Evolutionary conservation across 2,329 filamentous ascomycete species (phyloP).

Genomic region (Bertia moriformis): DNA sequence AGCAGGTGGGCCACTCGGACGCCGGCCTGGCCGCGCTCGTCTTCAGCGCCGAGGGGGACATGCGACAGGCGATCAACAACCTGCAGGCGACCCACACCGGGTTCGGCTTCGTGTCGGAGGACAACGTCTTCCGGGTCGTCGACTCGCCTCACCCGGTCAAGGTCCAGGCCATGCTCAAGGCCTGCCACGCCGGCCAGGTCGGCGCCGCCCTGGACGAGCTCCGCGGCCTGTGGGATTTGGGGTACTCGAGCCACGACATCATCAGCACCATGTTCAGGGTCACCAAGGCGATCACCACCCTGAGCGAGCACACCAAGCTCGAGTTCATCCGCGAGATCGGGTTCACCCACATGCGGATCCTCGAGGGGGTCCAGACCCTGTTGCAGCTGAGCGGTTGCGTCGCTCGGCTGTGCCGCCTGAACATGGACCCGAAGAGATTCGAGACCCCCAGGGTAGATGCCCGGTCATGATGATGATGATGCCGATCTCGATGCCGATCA

Average conservation of each 20-base stretch:
- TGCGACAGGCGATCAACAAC: conserved; percentile 98
- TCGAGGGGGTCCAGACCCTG: conserved; percentile 93
- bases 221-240: conserved; percentile 83
- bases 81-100: conserved; percentile 84
- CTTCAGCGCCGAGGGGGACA: conserved; percentile 93
- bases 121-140: conserved; percentile 96
- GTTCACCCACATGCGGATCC: conserved; percentile 96
- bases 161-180: conserved; percentile 96
- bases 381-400: conserved; percentile 88
- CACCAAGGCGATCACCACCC: conserved; percentile 81
- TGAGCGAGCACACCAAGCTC: conserved; percentile 88
- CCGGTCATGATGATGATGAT: conserved; percentile 15
- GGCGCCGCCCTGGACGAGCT: conserved; percentile 75
- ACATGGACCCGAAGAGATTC: conserved; percentile 85
- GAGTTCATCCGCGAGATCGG: conserved; percentile 98
- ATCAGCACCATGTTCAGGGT: conserved; percentile 99
- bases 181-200: conserved; percentile 82
- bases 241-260: conserved; percentile 97
- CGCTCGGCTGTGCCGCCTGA: conserved; percentile 79
- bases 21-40: conserved; percentile 91
- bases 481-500: conserved; percentile 1
- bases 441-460: too few relatives aligned
- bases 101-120: conserved; percentile 91
- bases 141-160: conserved; percentile 96
- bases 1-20: conserved; percentile 79